Percentiles rank a stretch among this genome's conserved stretches.
phyloP scores from a whole-genome alignment of 495 filamentous ascomycete genomes.

The Elaphomyces granulatus region DNA sequence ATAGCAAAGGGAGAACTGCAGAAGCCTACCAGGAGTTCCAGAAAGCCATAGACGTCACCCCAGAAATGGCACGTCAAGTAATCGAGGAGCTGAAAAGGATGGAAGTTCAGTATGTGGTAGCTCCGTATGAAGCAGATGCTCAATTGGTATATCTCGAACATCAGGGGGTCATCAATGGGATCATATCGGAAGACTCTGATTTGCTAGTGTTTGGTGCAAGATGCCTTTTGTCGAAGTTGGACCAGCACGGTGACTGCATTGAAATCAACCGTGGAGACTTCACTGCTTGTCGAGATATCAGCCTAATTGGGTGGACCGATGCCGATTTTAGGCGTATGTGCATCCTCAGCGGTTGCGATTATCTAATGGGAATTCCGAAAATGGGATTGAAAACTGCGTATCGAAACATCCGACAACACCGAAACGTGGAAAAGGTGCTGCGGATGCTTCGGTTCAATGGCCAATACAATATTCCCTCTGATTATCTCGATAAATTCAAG shows the following conservation, averaged over 20 bases:
- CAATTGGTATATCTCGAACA: conserved; percentile 90
- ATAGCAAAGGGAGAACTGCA: conserved; percentile 60
- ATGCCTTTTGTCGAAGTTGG: conserved; percentile 82
- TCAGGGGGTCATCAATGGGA: conserved; percentile 65
- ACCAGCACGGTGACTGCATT: conserved; percentile 82
- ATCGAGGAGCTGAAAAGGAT: conserved; percentile 81
- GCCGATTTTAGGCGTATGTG: conserved; percentile 87
- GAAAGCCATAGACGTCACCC: conserved; percentile 92
- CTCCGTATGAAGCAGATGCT: conserved; percentile 94
- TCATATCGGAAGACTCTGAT: conserved; percentile 95
- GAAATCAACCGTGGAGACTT: conserved; percentile 84
- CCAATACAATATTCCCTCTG: conserved; percentile 58
- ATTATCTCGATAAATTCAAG: conserved; percentile 63
- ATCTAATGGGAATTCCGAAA: conserved; percentile 64
- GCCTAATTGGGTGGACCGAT: conserved; percentile 82
- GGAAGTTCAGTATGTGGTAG: conserved; percentile 77
- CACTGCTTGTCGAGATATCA: conserved; percentile 73
- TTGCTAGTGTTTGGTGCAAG: conserved; percentile 89
- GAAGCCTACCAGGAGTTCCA: conserved; percentile 81
- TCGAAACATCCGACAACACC: conserved; percentile 76
- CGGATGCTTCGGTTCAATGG: conserved; percentile 76
- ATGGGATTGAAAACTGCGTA: conserved; percentile 93
- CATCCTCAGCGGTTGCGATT: conserved; percentile 96
- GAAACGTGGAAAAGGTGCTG: conserved; percentile 68
- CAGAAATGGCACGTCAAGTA: conserved; percentile 80